Percentiles rank a stretch among this genome's conserved stretches.
These are phyloP conservation scores for Rutstroemia sp. DNA, from an alignment of 2,329 filamentous ascomycete species.

Conservation along the genomic window DNA sequence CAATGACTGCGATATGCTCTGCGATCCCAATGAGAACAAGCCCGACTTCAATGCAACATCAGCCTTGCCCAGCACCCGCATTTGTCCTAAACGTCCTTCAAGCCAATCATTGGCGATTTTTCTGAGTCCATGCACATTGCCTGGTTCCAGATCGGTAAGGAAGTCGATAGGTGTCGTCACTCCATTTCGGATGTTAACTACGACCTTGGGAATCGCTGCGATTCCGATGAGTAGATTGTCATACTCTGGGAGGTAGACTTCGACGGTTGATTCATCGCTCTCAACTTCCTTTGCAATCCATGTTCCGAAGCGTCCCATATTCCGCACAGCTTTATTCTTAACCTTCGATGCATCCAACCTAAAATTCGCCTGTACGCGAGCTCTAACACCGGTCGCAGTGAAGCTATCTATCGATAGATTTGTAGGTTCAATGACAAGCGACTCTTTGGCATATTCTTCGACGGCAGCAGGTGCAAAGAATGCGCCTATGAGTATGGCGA, in stretches of 20 bases:
- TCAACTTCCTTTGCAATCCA: constrained; percentile 74
- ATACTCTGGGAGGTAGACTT: constrained; percentile 79
- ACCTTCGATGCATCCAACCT: constrained; percentile 73
- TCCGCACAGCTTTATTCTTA: constrained; percentile 59
- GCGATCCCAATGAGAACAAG: constrained; percentile 69
- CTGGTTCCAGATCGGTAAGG: constrained; percentile 66
- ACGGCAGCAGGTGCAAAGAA: constrained; percentile 77
- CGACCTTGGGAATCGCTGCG: constrained; percentile 67
- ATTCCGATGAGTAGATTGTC: constrained; percentile 69
- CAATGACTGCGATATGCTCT: constrained; percentile 66
- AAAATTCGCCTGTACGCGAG: constrained; percentile 77
- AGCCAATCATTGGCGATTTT: constrained; percentile 84
- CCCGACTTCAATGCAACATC: constrained; percentile 71
- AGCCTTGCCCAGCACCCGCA: constrained; percentile 69
- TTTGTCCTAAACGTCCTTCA: constrained; percentile 62
- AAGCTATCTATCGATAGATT: constrained; percentile 81
- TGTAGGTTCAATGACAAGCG: constrained; percentile 73
- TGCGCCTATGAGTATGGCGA: constrained; percentile 67
- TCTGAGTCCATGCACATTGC: constrained; percentile 69
- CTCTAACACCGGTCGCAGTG: constrained; percentile 68
- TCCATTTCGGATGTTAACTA: constrained; percentile 70
- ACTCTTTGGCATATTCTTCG: constrained; percentile 79
- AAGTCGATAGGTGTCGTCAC: constrained; percentile 74
- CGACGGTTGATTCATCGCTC: constrained; percentile 62
- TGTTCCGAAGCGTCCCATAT: constrained; percentile 70